A percentile compares a stretch with the other conserved stretches of the same genome.
phyloP scores from a whole-genome alignment of 768 basidiomycete genomes.

The Hemileccinum rubropunctum region DNA sequence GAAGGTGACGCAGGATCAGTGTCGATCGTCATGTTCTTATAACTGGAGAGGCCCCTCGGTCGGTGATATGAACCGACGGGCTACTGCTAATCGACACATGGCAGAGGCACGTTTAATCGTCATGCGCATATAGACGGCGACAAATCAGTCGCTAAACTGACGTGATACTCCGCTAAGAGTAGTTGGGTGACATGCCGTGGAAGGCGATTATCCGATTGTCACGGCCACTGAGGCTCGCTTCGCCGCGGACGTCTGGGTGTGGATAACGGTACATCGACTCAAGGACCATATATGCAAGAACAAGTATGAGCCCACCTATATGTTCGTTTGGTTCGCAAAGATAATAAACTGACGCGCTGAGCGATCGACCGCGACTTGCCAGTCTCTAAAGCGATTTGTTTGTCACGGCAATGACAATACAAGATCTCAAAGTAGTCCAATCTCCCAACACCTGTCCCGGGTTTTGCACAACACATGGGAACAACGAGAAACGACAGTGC shows the following conservation, averaged over 20 bases:
- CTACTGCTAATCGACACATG: neutral
- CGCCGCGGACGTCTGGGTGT: slow-evolving; percentile 1
- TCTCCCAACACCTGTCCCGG: no score
- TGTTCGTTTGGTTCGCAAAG: no score
- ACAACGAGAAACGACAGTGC: neutral
- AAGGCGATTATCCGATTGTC: neutral
- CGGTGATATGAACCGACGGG: neutral
- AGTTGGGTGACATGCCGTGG: neutral
- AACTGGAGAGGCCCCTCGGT: neutral
- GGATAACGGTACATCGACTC: neutral
- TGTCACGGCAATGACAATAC: no score
- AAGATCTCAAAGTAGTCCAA: no score
- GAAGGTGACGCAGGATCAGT: neutral
- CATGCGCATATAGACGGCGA: neutral
- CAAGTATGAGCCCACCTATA: neutral
- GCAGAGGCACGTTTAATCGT: neutral
- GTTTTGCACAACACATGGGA: neutral
- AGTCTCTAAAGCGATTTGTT: neutral
- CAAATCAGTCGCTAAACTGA: neutral
- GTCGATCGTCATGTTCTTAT: neutral
- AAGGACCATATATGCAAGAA: neutral
- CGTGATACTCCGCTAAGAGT: neutral
- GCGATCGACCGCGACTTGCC: neutral
- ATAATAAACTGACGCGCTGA: neutral
- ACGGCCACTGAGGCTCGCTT: neutral